Conservation (phyloP, 2,329 filamentous ascomycete genomes). For the Leptographium wingfieldii region DNA sequence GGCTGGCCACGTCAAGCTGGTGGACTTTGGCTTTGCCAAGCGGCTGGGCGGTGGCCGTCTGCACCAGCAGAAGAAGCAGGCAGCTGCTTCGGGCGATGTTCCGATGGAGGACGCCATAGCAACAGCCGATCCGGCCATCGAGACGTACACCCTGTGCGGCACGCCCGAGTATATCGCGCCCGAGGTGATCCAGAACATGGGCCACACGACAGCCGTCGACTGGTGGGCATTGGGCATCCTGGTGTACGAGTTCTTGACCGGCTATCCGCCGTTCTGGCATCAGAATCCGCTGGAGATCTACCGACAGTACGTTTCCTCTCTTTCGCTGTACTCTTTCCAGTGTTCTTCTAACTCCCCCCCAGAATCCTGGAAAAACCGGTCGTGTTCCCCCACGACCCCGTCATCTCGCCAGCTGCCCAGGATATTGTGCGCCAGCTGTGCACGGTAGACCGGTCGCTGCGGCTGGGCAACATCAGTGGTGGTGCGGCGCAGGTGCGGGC, state of each 20-base stretch:
- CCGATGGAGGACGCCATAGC: conserved; percentile 14
- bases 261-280: conserved; percentile 79
- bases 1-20: conserved; percentile 68
- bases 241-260: conserved; percentile 74
- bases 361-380: conserved; percentile 72
- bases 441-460: conserved; percentile 64
- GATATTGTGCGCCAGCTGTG: conserved; percentile 67
- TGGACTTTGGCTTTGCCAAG: conserved; percentile 80
- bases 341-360: neutral
- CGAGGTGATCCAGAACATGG: conserved; percentile 75
- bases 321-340: neutral
- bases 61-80: conserved; percentile 2
- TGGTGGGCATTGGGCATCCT: conserved; percentile 82
- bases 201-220: conserved; percentile 63
- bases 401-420: conserved; percentile 54
- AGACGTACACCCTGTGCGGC: conserved; percentile 74
- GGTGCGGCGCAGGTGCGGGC: conserved; percentile 59
- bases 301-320: conserved; percentile 45
- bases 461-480: conserved; percentile 67
- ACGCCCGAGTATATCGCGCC: conserved; percentile 77
- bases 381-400: conserved; percentile 55
- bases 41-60: conserved; percentile 45
- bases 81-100: conserved; percentile 11
- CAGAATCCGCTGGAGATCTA: conserved; percentile 81
- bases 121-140: conserved; percentile 23